These are phyloP conservation scores for Daedalea quercina DNA, from an alignment of 768 basidiomycete species.

Conservation along the genomic window DNA sequence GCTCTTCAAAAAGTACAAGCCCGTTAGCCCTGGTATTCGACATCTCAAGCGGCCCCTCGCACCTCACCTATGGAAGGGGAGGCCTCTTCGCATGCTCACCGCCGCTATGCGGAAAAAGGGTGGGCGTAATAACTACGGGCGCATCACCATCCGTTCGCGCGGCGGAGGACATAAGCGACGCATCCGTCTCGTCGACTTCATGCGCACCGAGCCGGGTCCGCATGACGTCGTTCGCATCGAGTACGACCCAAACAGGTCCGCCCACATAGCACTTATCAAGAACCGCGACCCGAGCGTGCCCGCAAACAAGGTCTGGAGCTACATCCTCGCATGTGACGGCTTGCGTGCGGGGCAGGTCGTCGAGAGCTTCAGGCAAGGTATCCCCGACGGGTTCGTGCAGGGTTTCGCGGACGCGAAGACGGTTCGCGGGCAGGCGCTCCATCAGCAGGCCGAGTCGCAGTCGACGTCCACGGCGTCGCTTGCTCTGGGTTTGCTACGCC, in stretches of 20 bases:
- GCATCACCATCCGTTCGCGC: slow-evolving; percentile 80
- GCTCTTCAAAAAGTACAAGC: slow-evolving; percentile 86
- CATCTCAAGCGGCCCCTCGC: slow-evolving; percentile 82
- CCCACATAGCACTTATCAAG: slow-evolving; percentile 87
- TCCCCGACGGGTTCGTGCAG: slow-evolving; percentile 69
- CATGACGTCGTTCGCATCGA: slow-evolving; percentile 93
- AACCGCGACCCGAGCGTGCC: slow-evolving; percentile 48
- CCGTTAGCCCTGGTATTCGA: slow-evolving; percentile 79
- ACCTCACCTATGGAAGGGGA: slow-evolving; percentile 76
- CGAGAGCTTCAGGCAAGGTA: slow-evolving; percentile 77
- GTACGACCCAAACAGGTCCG: slow-evolving; percentile 91
- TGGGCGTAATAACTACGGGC: slow-evolving; percentile 78
- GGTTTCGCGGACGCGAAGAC: slow-evolving; percentile 25
- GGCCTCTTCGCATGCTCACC: slow-evolving; percentile 81
- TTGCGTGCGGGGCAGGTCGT: slow-evolving; percentile 84
- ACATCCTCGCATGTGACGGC: slow-evolving; percentile 90
- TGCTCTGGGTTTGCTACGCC: slow-evolving; percentile 78
- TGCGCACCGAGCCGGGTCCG: slow-evolving; percentile 66
- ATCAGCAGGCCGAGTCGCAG: slow-evolving; percentile 17
- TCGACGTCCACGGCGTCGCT: slow-evolving; percentile 49
- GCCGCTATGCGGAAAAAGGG: slow-evolving; percentile 76
- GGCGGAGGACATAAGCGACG: slow-evolving; percentile 91
- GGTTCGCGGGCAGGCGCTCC: slow-evolving; percentile 18
- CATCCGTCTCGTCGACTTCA: slow-evolving; percentile 83
- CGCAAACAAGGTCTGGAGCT: slow-evolving; percentile 66